Evolutionary conservation across 305 asterid species (phyloP).

Genomic region (Solanum aculeatissimum): DNA sequence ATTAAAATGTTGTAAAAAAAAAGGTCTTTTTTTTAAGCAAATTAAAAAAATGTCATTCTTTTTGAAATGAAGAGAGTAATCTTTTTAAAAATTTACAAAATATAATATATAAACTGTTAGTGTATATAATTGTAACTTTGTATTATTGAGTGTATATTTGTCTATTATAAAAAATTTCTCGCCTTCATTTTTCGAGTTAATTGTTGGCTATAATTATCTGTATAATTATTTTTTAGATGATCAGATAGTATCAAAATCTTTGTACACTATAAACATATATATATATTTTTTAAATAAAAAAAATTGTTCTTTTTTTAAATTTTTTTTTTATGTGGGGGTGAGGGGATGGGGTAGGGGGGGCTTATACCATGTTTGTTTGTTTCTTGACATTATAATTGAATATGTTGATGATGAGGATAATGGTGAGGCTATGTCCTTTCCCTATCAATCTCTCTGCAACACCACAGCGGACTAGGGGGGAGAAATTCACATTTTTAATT

Average conservation of each 20-base stretch:
- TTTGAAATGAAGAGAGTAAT: no score
- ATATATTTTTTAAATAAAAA: not conserved
- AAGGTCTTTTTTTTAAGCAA: no score
- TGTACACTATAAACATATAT: not conserved
- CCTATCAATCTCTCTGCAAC: slow-evolving; percentile 15
- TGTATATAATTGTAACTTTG: not conserved
- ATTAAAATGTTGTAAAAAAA: no score
- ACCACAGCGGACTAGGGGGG: slow-evolving; percentile 44
- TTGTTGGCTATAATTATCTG: not conserved
- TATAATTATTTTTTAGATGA: not conserved
- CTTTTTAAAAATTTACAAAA: not conserved
- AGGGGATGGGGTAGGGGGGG: not conserved
- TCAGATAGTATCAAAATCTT: not conserved
- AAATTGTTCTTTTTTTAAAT: not conserved
- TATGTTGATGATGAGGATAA: slow-evolving; percentile 1
- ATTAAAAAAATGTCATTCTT: no score
- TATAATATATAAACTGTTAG: not conserved
- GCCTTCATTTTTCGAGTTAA: not conserved
- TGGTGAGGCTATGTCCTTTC: slow-evolving; percentile 30
- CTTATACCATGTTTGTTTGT: not conserved
- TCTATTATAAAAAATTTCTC: not conserved
- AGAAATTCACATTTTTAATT: slow-evolving; percentile 3
- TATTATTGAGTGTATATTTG: not conserved
- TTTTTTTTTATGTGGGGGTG: not conserved
- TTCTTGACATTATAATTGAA: slow-evolving; percentile 24